Conservation (phyloP, 148 eudicot genomes). For the Nepenthes gracilis region DNA sequence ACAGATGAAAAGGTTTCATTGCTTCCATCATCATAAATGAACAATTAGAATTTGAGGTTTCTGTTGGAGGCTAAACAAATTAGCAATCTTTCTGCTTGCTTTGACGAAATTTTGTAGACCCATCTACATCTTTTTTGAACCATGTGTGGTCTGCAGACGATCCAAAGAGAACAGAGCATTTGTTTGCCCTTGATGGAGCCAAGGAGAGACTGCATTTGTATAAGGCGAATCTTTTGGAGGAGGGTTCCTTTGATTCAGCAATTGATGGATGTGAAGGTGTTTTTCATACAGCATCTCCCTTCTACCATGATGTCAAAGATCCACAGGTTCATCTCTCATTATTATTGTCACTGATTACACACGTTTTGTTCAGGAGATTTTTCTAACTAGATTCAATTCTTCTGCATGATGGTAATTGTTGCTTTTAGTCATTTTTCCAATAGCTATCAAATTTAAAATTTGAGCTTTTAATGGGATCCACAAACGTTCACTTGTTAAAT, state of each 20-base stretch:
- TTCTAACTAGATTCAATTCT: background rate
- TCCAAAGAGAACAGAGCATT: conserved; percentile 14
- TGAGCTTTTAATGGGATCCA: too few relatives aligned
- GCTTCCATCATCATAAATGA: too few relatives aligned
- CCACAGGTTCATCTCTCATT: conserved; percentile 12
- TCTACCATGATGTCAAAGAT: background rate
- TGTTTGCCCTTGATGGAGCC: conserved; percentile 13
- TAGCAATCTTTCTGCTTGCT: too few relatives aligned
- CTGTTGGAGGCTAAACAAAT: too few relatives aligned
- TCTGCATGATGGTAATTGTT: background rate
- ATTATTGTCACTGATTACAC: background rate
- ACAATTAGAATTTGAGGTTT: too few relatives aligned
- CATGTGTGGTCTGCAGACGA: conserved; percentile 4
- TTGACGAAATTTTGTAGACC: background rate
- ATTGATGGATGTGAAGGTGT: conserved; percentile 32
- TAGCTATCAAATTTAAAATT: background rate
- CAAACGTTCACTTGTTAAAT: too few relatives aligned
- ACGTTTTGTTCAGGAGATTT: background rate
- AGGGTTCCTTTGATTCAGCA: conserved; percentile 32
- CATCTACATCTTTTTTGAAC: background rate
- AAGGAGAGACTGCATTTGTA: conserved; percentile 18
- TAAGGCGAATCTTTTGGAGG: conserved; percentile 14
- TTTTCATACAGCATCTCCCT: conserved; percentile 40
- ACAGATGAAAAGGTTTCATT: too few relatives aligned
- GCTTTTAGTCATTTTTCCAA: background rate